Conservation (phyloP, 2,329 filamentous ascomycete species). For the Didymella pinodella region DNA sequence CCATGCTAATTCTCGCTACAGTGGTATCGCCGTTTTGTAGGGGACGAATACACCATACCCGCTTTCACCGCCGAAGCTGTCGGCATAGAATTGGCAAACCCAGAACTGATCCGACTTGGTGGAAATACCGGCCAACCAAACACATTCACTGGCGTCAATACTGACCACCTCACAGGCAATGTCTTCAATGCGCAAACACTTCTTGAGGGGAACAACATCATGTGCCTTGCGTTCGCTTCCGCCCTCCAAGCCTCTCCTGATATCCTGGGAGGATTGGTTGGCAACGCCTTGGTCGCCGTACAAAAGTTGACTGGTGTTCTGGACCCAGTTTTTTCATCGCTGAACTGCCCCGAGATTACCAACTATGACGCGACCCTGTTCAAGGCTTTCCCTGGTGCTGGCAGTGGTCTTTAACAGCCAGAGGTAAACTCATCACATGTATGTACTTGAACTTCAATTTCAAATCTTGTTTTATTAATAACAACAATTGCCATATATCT, state of each 20-base stretch:
- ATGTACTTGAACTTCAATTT: not conserved
- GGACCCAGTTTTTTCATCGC: slow-evolving; percentile 12
- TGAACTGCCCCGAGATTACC: slow-evolving; percentile 21
- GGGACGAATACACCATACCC: slow-evolving; percentile 17
- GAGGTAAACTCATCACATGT: not conserved
- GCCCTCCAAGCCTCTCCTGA: slow-evolving; percentile 55
- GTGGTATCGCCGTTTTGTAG: slow-evolving; percentile 38
- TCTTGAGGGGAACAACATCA: slow-evolving; percentile 58
- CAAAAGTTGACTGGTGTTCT: slow-evolving; percentile 48
- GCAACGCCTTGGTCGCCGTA: slow-evolving; percentile 33
- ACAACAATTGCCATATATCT: not conserved
- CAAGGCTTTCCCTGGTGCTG: slow-evolving; percentile 21
- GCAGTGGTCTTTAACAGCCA: slow-evolving; percentile 5
- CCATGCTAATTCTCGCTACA: slow-evolving; percentile 24
- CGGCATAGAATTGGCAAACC: slow-evolving; percentile 30
- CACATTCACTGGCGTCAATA: slow-evolving; percentile 48
- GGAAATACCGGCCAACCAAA: slow-evolving; percentile 48
- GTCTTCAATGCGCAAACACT: slow-evolving; percentile 55
- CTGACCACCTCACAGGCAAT: slow-evolving; percentile 50
- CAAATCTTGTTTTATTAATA: not conserved
- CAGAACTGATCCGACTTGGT: slow-evolving; percentile 45
- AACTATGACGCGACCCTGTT: slow-evolving; percentile 15
- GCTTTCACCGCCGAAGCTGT: slow-evolving; percentile 20
- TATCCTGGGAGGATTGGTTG: slow-evolving; percentile 37
- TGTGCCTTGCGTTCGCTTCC: slow-evolving; percentile 55